phyloP scores from a whole-genome alignment of 768 basidiomycete species.

The Russula griseocarnosa region DNA sequence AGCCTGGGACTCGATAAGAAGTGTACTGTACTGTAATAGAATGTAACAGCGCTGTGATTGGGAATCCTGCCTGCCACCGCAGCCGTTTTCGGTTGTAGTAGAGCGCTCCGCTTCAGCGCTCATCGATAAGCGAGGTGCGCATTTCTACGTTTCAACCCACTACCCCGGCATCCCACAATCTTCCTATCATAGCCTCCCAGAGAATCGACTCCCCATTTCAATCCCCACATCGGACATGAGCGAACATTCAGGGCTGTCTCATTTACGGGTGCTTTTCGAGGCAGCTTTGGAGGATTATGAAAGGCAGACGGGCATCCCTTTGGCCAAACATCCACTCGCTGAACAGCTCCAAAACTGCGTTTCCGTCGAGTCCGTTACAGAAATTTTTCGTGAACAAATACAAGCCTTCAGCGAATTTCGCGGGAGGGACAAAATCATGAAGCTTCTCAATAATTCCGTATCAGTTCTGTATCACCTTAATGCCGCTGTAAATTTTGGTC shows the following conservation, averaged over 20 bases:
- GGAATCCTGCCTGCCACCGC: too few species aligned
- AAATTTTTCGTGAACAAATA: neutral
- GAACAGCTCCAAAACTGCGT: neutral
- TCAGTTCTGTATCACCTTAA: neutral
- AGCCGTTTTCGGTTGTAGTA: too few species aligned
- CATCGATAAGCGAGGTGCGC: too few species aligned
- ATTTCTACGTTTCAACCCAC: too few species aligned
- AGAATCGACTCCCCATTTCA: neutral
- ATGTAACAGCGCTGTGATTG: too few species aligned
- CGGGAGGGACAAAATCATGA: neutral
- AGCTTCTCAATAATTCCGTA: neutral
- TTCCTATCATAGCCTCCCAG: neutral
- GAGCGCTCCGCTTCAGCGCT: too few species aligned
- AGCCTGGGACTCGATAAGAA: too few species aligned
- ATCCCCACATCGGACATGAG: neutral
- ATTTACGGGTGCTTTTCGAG: neutral
- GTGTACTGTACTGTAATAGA: too few species aligned
- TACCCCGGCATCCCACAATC: too few species aligned
- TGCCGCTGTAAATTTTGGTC: neutral
- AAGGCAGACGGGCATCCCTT: neutral
- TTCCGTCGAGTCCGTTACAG: neutral
- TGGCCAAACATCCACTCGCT: neutral
- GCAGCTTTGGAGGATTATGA: neutral
- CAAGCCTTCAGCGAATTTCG: neutral
- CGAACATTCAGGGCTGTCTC: neutral